phyloP scores from a whole-genome alignment of 2,329 filamentous ascomycete genomes.

The Dothistroma pini region DNA sequence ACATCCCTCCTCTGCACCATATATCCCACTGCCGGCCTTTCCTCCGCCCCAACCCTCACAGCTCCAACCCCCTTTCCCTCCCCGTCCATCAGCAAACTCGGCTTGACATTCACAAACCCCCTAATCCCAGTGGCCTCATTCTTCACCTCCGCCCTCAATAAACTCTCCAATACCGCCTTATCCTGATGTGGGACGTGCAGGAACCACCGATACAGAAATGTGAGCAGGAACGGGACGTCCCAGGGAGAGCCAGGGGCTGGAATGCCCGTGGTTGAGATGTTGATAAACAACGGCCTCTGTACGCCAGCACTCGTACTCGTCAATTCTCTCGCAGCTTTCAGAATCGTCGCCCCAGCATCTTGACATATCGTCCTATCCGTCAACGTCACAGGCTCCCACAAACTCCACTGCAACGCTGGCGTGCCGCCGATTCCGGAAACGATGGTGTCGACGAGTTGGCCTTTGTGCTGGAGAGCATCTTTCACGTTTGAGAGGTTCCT shows the following conservation, averaged over 20 bases:
- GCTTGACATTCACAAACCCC: conserved; percentile 36
- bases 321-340: conserved; percentile 30
- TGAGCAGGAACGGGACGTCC: conserved; percentile 37
- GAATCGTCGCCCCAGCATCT: conserved; percentile 31
- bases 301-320: background rate
- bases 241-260: conserved; percentile 24
- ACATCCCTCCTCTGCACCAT: conserved; percentile 39
- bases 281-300: background rate
- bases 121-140: conserved; percentile 24
- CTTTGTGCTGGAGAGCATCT: conserved; percentile 33
- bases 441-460: conserved; percentile 41
- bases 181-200: conserved; percentile 39
- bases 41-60: conserved; percentile 34
- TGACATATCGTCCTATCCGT: conserved; percentile 37
- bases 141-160: conserved; percentile 30
- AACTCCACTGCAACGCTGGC: conserved; percentile 25
- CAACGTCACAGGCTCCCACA: conserved; percentile 32
- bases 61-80: conserved; percentile 26
- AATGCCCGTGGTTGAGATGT: conserved; percentile 37
- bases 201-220: conserved; percentile 36
- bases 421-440: conserved; percentile 47
- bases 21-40: conserved; percentile 38
- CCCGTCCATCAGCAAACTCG: conserved; percentile 38
- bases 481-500: conserved; percentile 43
- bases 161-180: conserved; percentile 37